These are phyloP conservation scores for Syzygium oleosum DNA, from an alignment of 345 rosid species.

Conservation along the genomic window DNA sequence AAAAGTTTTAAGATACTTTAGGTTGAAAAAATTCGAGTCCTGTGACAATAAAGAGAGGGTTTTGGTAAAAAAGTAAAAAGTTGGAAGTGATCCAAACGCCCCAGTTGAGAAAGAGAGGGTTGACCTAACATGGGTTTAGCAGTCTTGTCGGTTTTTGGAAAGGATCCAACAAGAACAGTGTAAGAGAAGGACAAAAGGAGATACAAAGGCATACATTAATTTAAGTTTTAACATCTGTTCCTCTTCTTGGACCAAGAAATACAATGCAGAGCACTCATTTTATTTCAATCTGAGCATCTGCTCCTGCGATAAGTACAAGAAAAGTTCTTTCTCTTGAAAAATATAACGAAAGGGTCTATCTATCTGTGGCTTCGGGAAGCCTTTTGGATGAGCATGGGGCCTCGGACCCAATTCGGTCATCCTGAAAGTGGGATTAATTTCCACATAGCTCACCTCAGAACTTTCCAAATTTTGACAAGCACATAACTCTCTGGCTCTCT, in stretches of 20 bases:
- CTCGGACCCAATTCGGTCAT: neutral
- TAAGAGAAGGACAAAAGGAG: neutral
- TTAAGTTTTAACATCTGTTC: neutral
- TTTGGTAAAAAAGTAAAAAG: neutral
- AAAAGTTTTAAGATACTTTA: neutral
- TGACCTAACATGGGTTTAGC: neutral
- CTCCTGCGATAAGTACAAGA: neutral
- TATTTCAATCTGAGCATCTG: neutral
- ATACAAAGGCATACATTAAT: neutral
- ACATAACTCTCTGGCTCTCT: neutral
- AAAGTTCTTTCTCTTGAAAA: neutral
- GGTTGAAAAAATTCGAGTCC: neutral
- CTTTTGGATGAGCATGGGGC: neutral
- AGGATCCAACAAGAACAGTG: neutral
- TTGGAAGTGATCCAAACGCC: neutral
- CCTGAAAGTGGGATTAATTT: neutral
- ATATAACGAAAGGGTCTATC: neutral
- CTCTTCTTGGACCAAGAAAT: neutral
- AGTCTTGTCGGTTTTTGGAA: neutral
- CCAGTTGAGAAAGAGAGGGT: neutral
- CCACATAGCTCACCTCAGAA: neutral
- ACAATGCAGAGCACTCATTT: neutral
- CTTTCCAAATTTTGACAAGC: neutral
- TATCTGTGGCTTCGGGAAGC: neutral
- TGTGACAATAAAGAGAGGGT: neutral